A percentile compares a stretch with the other conserved stretches of the same genome.
Evolutionary conservation across 176 grass and related monocot species (phyloP).

Genomic region (Carex kokanica): DNA sequence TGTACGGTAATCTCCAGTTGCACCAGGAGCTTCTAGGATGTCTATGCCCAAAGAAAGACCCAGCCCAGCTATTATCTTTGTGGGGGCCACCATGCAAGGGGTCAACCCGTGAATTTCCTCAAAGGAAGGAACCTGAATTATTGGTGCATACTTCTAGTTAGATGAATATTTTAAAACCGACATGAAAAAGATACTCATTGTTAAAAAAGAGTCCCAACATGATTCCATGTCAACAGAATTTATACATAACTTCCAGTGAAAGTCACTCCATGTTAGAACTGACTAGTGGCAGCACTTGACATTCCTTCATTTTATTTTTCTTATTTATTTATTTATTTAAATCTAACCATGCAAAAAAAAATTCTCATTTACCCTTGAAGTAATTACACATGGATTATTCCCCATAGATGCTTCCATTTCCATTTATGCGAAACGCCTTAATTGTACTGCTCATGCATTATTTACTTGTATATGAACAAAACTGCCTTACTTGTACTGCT

Average conservation of each 20-base stretch:
- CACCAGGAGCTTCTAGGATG: slow-evolving; percentile 94
- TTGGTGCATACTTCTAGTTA: background rate
- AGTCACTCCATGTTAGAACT: too few species aligned
- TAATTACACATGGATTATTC: background rate
- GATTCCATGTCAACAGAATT: too few species aligned
- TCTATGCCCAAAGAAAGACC: slow-evolving; percentile 85
- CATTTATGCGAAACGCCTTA: too few species aligned
- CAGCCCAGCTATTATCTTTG: slow-evolving; percentile 93
- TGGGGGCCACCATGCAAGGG: slow-evolving; percentile 94
- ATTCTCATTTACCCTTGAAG: background rate
- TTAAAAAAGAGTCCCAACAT: background rate
- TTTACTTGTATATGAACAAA: background rate
- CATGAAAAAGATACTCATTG: background rate
- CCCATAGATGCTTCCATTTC: background rate
- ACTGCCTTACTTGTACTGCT: background rate
- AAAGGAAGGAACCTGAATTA: slow-evolving; percentile 60
- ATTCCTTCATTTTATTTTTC: background rate
- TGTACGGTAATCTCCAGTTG: slow-evolving; percentile 94
- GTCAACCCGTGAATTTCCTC: slow-evolving; percentile 70
- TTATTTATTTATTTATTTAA: too few species aligned
- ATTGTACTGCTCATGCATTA: background rate
- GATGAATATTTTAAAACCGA: background rate
- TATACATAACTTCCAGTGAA: too few species aligned
- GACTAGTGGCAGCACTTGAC: background rate
- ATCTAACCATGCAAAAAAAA: background rate